Evolutionary conservation across 2,329 filamentous ascomycete genomes (phyloP).

Genomic region (Mycosphaerelloides madeirae): DNA sequence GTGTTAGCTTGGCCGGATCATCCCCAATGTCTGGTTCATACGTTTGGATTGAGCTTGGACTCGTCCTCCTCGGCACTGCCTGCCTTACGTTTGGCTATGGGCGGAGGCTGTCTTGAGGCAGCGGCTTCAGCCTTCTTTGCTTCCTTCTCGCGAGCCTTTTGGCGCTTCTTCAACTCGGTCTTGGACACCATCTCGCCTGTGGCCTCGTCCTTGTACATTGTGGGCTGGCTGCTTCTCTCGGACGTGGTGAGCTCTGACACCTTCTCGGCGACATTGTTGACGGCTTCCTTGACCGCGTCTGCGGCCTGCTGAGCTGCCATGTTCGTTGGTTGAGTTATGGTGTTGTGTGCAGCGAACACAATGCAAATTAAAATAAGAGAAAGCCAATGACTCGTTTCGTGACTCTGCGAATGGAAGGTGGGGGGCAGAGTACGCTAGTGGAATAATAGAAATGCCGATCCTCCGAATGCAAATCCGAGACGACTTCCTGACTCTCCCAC

Average conservation of each 20-base stretch:
- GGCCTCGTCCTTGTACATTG: conserved; percentile 82
- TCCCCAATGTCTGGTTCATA: conserved; percentile 35
- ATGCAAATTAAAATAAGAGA: too few relatives aligned
- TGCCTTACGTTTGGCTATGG: conserved; percentile 57
- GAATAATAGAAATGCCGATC: too few relatives aligned
- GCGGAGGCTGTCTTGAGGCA: conserved; percentile 56
- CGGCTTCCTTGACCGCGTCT: conserved; percentile 35
- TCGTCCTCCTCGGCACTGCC: conserved; percentile 61
- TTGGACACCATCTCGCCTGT: conserved; percentile 74
- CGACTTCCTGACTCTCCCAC: too few relatives aligned
- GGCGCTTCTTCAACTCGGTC: conserved; percentile 75
- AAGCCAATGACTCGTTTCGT: too few relatives aligned
- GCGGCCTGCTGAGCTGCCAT: conserved; percentile 34
- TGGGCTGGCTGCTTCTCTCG: conserved; percentile 20
- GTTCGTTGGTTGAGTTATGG: conserved; percentile 5
- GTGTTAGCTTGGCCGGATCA: not conserved
- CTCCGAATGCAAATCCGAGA: too few relatives aligned
- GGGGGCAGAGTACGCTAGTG: too few relatives aligned
- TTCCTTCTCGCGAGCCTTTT: conserved; percentile 84
- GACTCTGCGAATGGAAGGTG: too few relatives aligned
- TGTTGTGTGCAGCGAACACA: too few relatives aligned
- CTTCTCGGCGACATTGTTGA: conserved; percentile 31
- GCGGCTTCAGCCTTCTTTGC: conserved; percentile 86
- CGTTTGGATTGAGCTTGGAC: conserved; percentile 68
- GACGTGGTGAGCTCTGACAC: conserved; percentile 30